Evolutionary conservation across 495 filamentous ascomycete genomes (phyloP).

Genomic region (Penicillium roqueforti): DNA sequence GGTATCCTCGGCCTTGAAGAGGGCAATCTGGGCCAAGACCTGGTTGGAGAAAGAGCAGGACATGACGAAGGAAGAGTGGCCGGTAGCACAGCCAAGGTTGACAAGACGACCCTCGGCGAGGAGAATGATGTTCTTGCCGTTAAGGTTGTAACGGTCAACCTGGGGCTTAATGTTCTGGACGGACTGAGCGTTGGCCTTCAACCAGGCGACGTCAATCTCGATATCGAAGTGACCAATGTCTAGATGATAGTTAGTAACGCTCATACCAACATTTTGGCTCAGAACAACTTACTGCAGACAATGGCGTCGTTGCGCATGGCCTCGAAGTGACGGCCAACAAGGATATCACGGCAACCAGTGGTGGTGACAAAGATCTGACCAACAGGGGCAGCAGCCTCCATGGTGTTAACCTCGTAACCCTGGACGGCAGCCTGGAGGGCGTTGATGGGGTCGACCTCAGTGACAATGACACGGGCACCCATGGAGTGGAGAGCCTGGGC

Average conservation of each 20-base stretch:
- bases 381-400: constrained; percentile 84
- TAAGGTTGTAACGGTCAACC: constrained; percentile 97
- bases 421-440: constrained; percentile 97
- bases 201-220: constrained; percentile 99
- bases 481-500: constrained; percentile 91
- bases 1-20: constrained; percentile 88
- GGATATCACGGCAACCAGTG: constrained; percentile 97
- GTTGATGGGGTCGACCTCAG: constrained; percentile 99
- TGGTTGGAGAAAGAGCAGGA: constrained; percentile 99
- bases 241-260: constrained; percentile 33
- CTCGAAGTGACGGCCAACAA: constrained; percentile 89
- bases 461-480: constrained; percentile 95
- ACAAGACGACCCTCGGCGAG: constrained; percentile 97
- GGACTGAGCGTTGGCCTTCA: constrained; percentile 91
- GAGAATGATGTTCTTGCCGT: constrained; percentile 94
- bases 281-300: constrained; percentile 79
- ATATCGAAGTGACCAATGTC: constrained; percentile 99
- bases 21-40: constrained; percentile 97
- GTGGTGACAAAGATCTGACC: constrained; percentile 99
- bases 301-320: constrained; percentile 98
- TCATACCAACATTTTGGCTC: background rate
- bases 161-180: constrained; percentile 99
- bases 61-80: constrained; percentile 99
- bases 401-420: constrained; percentile 92
- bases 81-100: constrained; percentile 97